A percentile compares a stretch with the other conserved stretches of the same genome.
These are phyloP conservation scores for Ogataea corticis DNA, from an alignment of 805 yeast genomes.

Conservation along the genomic window DNA sequence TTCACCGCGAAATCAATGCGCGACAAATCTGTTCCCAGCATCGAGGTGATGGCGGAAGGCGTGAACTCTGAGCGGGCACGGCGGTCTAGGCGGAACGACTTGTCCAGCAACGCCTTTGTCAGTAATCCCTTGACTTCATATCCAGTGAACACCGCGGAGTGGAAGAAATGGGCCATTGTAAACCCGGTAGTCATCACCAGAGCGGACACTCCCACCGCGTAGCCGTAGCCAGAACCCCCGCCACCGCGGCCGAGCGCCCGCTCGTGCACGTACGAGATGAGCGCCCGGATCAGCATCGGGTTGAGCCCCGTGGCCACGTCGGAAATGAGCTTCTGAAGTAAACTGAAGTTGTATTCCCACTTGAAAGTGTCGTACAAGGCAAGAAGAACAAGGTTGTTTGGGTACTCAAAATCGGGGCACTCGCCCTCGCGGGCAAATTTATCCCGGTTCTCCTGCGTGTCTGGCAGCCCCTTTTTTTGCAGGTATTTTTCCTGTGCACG, in stretches of 20 bases:
- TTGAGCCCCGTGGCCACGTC: constrained; percentile 55
- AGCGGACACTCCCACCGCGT: constrained; percentile 65
- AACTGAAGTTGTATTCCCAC: constrained; percentile 42
- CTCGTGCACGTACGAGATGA: constrained; percentile 63
- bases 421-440: constrained; percentile 39
- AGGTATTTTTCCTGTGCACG: constrained; percentile 35
- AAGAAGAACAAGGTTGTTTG: constrained; percentile 42
- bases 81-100: constrained; percentile 62
- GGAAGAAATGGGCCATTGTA: constrained; percentile 62
- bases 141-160: constrained; percentile 61
- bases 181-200: constrained; percentile 53
- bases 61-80: constrained; percentile 61
- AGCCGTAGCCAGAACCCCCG: constrained; percentile 67
- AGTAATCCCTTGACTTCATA: constrained; percentile 69
- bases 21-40: constrained; percentile 79
- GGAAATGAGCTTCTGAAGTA: constrained; percentile 43
- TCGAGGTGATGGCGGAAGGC: constrained; percentile 68
- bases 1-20: constrained; percentile 77
- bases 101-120: constrained; percentile 68
- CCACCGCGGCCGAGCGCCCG: constrained; percentile 45
- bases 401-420: constrained; percentile 42
- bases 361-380: constrained; percentile 53
- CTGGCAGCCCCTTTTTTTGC: constrained; percentile 32
- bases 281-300: constrained; percentile 64
- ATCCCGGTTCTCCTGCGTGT: constrained; percentile 38